phyloP scores from a whole-genome alignment of 768 basidiomycete genomes.

The Termitomyces sp. region DNA sequence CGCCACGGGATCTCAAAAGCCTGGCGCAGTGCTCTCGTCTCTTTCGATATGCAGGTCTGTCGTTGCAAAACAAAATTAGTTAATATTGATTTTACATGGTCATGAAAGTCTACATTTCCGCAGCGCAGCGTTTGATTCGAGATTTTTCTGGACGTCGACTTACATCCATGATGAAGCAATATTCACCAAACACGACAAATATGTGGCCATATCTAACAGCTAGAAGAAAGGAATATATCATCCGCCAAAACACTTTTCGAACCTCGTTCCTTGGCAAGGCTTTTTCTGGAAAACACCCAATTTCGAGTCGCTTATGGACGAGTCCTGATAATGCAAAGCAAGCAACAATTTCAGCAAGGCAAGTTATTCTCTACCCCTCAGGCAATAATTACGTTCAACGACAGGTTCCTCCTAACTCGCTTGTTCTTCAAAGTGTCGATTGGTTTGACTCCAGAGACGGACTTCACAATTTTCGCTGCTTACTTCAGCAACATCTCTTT shows the following conservation, averaged over 20 bases:
- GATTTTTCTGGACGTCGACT: conserved; percentile 48
- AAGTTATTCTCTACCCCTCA: background rate
- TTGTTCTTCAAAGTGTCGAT: conserved; percentile 61
- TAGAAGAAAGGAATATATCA: conserved; percentile 37
- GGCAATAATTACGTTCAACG: background rate
- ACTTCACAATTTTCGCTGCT: conserved; percentile 29
- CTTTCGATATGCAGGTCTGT: conserved; percentile 58
- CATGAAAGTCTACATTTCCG: conserved; percentile 56
- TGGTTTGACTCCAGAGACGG: conserved; percentile 27
- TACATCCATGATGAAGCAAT: conserved; percentile 26
- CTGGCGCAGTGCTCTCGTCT: conserved; percentile 53
- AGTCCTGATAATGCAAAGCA: conserved; percentile 57
- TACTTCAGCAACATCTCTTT: conserved; percentile 38
- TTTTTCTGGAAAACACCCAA: conserved; percentile 24
- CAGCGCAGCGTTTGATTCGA: conserved; percentile 38
- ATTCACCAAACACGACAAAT: conserved; percentile 45
- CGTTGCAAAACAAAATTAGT: conserved; percentile 4
- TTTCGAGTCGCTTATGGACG: conserved; percentile 48
- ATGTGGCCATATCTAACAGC: conserved; percentile 67
- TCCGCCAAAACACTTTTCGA: conserved; percentile 33
- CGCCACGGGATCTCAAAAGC: conserved; percentile 32
- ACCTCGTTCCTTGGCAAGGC: conserved; percentile 44
- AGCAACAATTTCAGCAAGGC: conserved; percentile 52
- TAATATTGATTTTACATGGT: conserved; percentile 4
- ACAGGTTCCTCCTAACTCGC: conserved; percentile 57